These are phyloP conservation scores for Dictyostelium discoideum DNA, from an alignment of 78 protist genomes.

Conservation along the genomic window DNA sequence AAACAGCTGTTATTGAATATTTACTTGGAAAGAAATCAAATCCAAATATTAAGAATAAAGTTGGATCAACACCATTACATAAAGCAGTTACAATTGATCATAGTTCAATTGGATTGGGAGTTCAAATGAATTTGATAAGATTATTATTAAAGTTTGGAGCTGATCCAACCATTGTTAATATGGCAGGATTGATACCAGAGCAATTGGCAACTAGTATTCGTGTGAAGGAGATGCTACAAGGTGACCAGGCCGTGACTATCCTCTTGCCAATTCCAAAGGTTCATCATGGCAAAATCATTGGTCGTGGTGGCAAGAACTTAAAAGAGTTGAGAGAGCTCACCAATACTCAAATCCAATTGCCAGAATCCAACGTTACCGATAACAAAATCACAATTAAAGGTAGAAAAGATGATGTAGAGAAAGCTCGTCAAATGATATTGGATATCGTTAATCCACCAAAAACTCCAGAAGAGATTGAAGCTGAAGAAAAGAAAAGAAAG, in stretches of 20 bases:
- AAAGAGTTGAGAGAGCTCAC: constrained; percentile 49
- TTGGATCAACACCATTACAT: constrained; percentile 64
- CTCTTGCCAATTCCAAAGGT: background rate
- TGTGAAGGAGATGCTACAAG: constrained; percentile 56
- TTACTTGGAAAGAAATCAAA: constrained; percentile 53
- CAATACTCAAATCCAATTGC: constrained; percentile 41
- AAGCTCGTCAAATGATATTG: constrained; percentile 39
- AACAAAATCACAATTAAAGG: constrained; percentile 45
- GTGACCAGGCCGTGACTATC: constrained; percentile 47
- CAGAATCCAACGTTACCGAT: constrained; percentile 10
- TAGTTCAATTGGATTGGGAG: background rate
- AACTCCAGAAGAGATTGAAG: background rate
- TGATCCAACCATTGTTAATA: constrained; percentile 57
- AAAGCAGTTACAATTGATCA: constrained; percentile 45
- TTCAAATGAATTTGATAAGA: constrained; percentile 17
- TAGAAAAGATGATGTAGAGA: constrained; percentile 49
- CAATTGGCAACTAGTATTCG: constrained; percentile 20
- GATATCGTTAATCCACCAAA: constrained; percentile 45
- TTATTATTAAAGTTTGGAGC: constrained; percentile 57
- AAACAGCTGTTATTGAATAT: constrained; percentile 32
- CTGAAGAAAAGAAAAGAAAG: constrained; percentile 14
- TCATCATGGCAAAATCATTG: constrained; percentile 46
- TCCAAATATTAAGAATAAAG: constrained; percentile 41
- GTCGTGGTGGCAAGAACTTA: constrained; percentile 43
- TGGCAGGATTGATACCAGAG: constrained; percentile 56